Conservation (phyloP, 148 eudicot species). For the Polygonum aviculare region DNA sequence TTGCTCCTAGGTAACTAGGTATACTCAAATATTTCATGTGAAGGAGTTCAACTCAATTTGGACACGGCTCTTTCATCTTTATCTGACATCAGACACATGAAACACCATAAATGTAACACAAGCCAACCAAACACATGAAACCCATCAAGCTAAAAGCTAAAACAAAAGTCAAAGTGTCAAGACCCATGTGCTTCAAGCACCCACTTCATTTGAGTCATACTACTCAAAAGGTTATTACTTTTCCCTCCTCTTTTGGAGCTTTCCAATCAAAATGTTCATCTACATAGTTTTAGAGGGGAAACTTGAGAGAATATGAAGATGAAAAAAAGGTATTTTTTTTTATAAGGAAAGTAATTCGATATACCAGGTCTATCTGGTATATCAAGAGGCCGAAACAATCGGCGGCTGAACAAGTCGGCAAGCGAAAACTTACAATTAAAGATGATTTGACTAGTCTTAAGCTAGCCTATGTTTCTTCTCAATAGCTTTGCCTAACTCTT, state of each 20-base stretch:
- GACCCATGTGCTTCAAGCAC: neutral
- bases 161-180: neutral
- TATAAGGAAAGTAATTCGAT: too few species aligned
- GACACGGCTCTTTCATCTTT: neutral
- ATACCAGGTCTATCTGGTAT: too few species aligned
- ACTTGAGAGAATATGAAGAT: too few species aligned
- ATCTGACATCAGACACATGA: neutral
- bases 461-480: neutral
- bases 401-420: too few species aligned
- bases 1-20: neutral
- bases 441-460: neutral
- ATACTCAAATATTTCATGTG: neutral
- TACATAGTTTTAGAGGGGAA: neutral
- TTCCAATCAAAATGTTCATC: neutral
- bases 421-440: too few species aligned
- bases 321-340: too few species aligned
- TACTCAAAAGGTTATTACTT: too few species aligned
- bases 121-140: neutral
- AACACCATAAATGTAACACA: neutral
- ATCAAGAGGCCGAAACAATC: too few species aligned
- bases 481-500: conserved; percentile 3
- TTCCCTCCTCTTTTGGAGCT: neutral
- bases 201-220: neutral
- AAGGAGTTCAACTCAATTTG: neutral
- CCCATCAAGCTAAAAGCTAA: neutral